Conservation (phyloP, 495 filamentous ascomycete species). For the Friedmanniomyces simplex region DNA sequence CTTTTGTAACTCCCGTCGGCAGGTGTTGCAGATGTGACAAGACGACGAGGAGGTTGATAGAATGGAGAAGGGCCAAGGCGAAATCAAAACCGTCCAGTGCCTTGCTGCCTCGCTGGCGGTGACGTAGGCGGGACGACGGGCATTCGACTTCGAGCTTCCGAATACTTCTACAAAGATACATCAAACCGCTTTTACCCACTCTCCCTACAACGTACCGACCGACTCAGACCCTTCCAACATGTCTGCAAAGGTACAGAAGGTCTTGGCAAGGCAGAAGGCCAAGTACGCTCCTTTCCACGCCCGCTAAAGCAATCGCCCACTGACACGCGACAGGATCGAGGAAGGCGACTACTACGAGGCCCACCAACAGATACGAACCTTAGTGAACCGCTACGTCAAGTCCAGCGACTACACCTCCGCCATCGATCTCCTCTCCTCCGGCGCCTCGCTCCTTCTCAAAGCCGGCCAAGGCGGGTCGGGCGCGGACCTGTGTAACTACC, state of each 20-base stretch:
- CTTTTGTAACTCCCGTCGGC: too few relatives aligned
- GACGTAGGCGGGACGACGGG: too few relatives aligned
- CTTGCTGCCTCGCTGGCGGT: too few relatives aligned
- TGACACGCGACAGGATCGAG: conserved; percentile 52
- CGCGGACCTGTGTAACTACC: conserved; percentile 75
- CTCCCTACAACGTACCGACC: not conserved
- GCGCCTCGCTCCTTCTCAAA: conserved; percentile 72
- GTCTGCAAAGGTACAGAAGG: conserved; percentile 57
- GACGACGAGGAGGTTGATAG: too few relatives aligned
- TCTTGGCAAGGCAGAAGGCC: conserved; percentile 58
- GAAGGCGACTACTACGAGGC: conserved; percentile 96
- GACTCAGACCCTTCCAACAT: not conserved
- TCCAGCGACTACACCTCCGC: conserved; percentile 70
- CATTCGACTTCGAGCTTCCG: too few relatives aligned
- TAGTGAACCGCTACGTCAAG: conserved; percentile 86
- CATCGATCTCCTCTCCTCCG: conserved; percentile 73
- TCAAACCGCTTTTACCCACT: not conserved
- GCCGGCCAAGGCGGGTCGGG: conserved; percentile 87
- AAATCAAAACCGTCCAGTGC: not conserved
- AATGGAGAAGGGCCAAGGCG: too few relatives aligned
- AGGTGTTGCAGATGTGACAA: too few relatives aligned
- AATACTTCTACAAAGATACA: too few relatives aligned
- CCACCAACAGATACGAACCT: conserved; percentile 90
- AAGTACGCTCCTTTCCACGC: conserved; percentile 39
- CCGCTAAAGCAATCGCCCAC: not conserved